Percentiles rank a stretch among this genome's conserved stretches.
These are phyloP conservation scores for Phlebiopsis gigantea DNA, from an alignment of 768 basidiomycete genomes.

Conservation along the genomic window DNA sequence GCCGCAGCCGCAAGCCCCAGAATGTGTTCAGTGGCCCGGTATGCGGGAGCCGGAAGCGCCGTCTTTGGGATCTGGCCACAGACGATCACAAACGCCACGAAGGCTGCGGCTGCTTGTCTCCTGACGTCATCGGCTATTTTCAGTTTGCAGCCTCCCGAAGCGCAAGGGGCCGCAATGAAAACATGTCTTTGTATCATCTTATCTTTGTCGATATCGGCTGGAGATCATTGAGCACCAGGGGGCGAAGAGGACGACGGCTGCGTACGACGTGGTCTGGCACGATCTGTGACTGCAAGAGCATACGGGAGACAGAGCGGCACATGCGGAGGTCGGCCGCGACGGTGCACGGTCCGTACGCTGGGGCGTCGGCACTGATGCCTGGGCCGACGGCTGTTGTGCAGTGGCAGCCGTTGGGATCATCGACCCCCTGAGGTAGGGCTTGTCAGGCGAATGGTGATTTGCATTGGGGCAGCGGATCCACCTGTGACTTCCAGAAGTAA, in stretches of 20 bases:
- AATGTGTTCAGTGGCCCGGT: too few relatives aligned
- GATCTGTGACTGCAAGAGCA: constrained; percentile 32
- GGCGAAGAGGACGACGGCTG: background rate
- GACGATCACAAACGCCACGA: too few relatives aligned
- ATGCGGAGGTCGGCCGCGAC: constrained; percentile 53
- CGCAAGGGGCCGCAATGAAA: background rate
- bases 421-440: constrained; percentile 39
- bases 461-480: constrained; percentile 62
- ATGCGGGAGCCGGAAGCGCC: too few relatives aligned
- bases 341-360: constrained; percentile 59
- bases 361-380: constrained; percentile 31
- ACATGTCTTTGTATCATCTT: too few relatives aligned
- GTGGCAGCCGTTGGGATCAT: constrained; percentile 38
- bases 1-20: too few relatives aligned
- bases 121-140: too few relatives aligned
- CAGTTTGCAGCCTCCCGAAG: too few relatives aligned
- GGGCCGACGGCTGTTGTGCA: constrained; percentile 53
- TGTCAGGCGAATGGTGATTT: constrained; percentile 49
- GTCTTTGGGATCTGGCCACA: too few relatives aligned
- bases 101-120: too few relatives aligned
- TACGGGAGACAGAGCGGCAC: constrained; percentile 25
- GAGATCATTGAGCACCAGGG: constrained; percentile 40
- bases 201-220: constrained; percentile 32
- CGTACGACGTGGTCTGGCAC: constrained; percentile 60
- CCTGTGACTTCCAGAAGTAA: background rate